phyloP scores from a whole-genome alignment of 208 protist genomes.

The Trypanosoma lewisi region DNA sequence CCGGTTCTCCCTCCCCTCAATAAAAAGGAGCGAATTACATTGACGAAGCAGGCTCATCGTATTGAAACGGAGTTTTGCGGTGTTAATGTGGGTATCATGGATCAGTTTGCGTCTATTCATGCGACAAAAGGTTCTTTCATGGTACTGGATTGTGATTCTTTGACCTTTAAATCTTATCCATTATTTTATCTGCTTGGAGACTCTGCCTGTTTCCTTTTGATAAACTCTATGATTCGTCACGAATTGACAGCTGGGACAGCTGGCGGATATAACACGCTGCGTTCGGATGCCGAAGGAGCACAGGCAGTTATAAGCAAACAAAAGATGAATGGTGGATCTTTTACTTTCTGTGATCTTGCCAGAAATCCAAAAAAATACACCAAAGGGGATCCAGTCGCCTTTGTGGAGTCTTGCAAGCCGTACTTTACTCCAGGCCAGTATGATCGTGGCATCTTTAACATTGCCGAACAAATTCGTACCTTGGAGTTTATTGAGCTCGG shows the following conservation, averaged over 20 bases:
- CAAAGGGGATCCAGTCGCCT: constrained; percentile 41
- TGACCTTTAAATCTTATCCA: constrained; percentile 46
- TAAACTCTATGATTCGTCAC: constrained; percentile 64
- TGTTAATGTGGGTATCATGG: constrained; percentile 88
- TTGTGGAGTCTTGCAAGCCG: constrained; percentile 49
- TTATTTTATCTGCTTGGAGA: constrained; percentile 45
- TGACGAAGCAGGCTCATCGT: constrained; percentile 57
- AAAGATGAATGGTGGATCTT: constrained; percentile 46
- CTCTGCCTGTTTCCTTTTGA: constrained; percentile 57
- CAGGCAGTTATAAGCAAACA: constrained; percentile 45
- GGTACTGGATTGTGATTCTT: constrained; percentile 72
- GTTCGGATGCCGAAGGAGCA: constrained; percentile 49
- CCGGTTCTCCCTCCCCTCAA: constrained; percentile 27
- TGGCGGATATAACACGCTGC: constrained; percentile 55
- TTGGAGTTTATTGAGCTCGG: constrained; percentile 52
- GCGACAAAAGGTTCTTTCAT: constrained; percentile 59
- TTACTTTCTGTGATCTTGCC: constrained; percentile 55
- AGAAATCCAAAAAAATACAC: constrained; percentile 49
- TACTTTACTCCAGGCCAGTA: constrained; percentile 46
- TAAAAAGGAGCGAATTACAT: constrained; percentile 38
- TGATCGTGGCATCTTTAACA: constrained; percentile 52
- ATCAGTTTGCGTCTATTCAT: constrained; percentile 80
- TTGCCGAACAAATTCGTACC: constrained; percentile 58
- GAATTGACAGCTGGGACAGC: constrained; percentile 42
- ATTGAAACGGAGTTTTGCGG: constrained; percentile 73